Conservation (phyloP, 106 monocot genomes). For the Acorus calamus region DNA sequence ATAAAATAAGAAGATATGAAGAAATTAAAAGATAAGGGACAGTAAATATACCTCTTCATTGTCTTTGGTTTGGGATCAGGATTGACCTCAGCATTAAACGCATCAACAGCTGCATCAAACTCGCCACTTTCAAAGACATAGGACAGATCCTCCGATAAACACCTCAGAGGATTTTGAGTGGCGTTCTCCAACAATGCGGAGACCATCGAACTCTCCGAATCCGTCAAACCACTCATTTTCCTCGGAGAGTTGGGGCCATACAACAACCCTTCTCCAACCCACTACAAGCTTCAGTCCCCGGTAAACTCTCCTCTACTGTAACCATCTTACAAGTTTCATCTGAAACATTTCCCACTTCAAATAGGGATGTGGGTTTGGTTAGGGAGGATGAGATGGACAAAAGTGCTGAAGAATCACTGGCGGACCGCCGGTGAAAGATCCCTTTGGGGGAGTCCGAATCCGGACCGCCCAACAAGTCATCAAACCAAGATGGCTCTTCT, state of each 20-base stretch:
- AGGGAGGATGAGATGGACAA: constrained; percentile 19
- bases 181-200: constrained; percentile 65
- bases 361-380: constrained; percentile 6
- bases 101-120: constrained; percentile 11
- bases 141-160: constrained; percentile 18
- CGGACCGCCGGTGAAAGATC: constrained; percentile 46
- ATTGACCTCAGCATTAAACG: constrained; percentile 4
- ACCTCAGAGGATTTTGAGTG: constrained; percentile 42
- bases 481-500: constrained; percentile 58
- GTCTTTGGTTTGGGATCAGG: constrained; percentile 32
- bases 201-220: constrained; percentile 53
- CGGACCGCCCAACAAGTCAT: constrained; percentile 40
- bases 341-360: constrained; percentile 11
- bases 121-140: constrained; percentile 6
- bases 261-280: constrained; percentile 43
- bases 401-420: constrained; percentile 68
- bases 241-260: constrained; percentile 97
- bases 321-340: neutral
- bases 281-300: constrained; percentile 15
- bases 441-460: constrained; percentile 16
- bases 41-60: constrained; percentile 43
- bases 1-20: no score
- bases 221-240: constrained; percentile 38
- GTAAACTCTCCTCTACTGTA: neutral
- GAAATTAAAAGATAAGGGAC: neutral